phyloP scores from a whole-genome alignment of 805 yeast genomes.

The Schwanniomyces pseudopolymorphus region DNA sequence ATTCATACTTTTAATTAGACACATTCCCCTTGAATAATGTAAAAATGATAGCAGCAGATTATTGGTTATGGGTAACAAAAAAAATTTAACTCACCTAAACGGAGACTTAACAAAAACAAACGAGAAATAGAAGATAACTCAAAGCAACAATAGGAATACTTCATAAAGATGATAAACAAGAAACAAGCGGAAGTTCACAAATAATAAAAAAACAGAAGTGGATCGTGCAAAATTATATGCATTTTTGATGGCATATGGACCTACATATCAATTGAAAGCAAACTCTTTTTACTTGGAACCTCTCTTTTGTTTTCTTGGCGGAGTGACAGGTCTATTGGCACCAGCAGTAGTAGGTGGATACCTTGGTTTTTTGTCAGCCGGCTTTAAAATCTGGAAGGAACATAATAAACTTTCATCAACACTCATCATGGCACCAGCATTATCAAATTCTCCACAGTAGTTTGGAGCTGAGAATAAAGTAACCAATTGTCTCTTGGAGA shows the following conservation, averaged over 20 bases:
- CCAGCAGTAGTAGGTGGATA: constrained; percentile 45
- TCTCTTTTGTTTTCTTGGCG: constrained; percentile 60
- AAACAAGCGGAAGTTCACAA: background rate
- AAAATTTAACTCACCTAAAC: background rate
- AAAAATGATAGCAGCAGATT: background rate
- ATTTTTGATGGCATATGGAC: background rate
- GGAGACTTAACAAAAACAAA: background rate
- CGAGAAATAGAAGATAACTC: background rate
- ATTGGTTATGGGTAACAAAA: background rate
- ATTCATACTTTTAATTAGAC: background rate
- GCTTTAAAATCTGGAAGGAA: constrained; percentile 94
- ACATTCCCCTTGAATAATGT: background rate
- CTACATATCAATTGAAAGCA: background rate
- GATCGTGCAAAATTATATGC: background rate
- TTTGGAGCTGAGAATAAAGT: constrained; percentile 96
- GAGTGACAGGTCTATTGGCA: constrained; percentile 52
- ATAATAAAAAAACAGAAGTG: background rate
- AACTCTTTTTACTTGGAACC: constrained; percentile 37
- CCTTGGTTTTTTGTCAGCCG: constrained; percentile 93
- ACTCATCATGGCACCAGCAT: constrained; percentile 99
- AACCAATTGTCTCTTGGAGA: constrained; percentile 92
- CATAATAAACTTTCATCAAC: constrained; percentile 95
- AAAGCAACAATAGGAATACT: background rate
- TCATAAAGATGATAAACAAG: background rate
- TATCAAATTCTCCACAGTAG: constrained; percentile 98